Evolutionary conservation across 2,329 filamentous ascomycete species (phyloP).

Genomic region (Amylocarpus encephaloides): DNA sequence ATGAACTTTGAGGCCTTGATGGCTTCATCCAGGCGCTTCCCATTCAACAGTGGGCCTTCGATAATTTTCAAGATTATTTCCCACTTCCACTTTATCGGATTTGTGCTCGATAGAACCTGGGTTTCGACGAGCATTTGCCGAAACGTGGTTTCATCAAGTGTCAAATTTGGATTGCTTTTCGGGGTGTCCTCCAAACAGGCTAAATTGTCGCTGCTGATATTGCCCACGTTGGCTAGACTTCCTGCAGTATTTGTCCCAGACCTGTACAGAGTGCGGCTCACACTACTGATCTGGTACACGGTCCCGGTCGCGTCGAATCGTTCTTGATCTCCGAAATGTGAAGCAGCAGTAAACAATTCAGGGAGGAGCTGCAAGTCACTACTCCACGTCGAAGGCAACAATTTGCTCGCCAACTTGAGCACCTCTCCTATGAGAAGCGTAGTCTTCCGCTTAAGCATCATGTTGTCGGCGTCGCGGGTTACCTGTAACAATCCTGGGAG

Average conservation of each 20-base stretch:
- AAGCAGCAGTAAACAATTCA: constrained; percentile 71
- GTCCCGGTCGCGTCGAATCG: constrained; percentile 81
- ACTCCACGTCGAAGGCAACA: constrained; percentile 78
- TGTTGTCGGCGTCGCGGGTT: constrained; percentile 61
- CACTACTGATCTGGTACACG: constrained; percentile 96
- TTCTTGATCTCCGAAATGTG: constrained; percentile 62
- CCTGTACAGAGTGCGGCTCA: constrained; percentile 85
- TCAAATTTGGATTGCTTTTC: constrained; percentile 43
- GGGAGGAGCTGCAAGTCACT: constrained; percentile 81
- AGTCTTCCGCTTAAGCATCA: constrained; percentile 75
- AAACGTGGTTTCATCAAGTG: constrained; percentile 56
- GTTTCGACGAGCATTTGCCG: constrained; percentile 67
- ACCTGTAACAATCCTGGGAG: constrained; percentile 56
- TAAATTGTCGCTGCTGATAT: constrained; percentile 41
- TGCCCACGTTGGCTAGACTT: constrained; percentile 21
- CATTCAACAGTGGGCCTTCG: constrained; percentile 83
- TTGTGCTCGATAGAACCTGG: constrained; percentile 80
- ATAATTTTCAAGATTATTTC: constrained; percentile 85
- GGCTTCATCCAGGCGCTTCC: constrained; percentile 88
- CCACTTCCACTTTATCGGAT: constrained; percentile 97
- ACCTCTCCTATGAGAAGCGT: constrained; percentile 88
- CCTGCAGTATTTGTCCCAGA: constrained; percentile 49
- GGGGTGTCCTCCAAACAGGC: constrained; percentile 50
- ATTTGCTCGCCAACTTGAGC: constrained; percentile 78
- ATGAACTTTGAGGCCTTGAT: constrained; percentile 94